phyloP scores from a whole-genome alignment of 495 filamentous ascomycete genomes.

The Neohortaea acidophila region DNA sequence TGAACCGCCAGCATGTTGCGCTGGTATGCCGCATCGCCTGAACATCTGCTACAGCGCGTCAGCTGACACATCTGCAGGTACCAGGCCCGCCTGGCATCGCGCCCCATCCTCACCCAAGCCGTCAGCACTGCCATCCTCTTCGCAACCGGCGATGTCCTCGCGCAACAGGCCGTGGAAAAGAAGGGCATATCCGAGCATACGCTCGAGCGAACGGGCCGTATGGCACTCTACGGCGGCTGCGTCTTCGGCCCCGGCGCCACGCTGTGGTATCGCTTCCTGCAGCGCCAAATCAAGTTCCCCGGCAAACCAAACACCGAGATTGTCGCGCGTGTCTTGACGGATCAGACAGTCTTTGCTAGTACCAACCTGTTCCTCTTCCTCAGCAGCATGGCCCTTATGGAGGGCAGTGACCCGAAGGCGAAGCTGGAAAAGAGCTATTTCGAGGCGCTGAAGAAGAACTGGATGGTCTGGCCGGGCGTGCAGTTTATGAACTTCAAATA shows the following conservation, averaged over 20 bases:
- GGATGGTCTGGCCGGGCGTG: slow-evolving; percentile 83
- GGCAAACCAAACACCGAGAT: slow-evolving; percentile 52
- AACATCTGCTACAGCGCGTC: no score
- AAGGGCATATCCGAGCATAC: slow-evolving; percentile 68
- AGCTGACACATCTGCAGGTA: slow-evolving; percentile 54
- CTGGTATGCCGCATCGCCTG: background rate
- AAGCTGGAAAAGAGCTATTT: slow-evolving; percentile 56
- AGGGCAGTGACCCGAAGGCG: slow-evolving; percentile 54
- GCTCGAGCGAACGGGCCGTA: slow-evolving; percentile 63
- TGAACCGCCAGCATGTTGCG: background rate
- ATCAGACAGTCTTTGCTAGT: slow-evolving; percentile 79
- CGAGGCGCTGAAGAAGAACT: slow-evolving; percentile 64
- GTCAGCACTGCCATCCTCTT: slow-evolving; percentile 82
- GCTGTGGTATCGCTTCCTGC: slow-evolving; percentile 71
- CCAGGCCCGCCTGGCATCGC: slow-evolving; percentile 61
- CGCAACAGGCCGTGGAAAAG: slow-evolving; percentile 88
- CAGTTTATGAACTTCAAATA: slow-evolving; percentile 84
- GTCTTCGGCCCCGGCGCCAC: slow-evolving; percentile 88
- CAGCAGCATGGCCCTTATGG: slow-evolving; percentile 71
- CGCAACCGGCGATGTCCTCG: slow-evolving; percentile 74
- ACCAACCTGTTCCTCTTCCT: slow-evolving; percentile 71
- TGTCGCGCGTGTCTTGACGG: slow-evolving; percentile 60
- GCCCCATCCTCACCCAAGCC: slow-evolving; percentile 77
- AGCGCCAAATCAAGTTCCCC: slow-evolving; percentile 48
- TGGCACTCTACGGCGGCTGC: slow-evolving; percentile 83